These are phyloP conservation scores for Gossypium thurberi DNA, from an alignment of 345 rosid genomes.

Conservation along the genomic window DNA sequence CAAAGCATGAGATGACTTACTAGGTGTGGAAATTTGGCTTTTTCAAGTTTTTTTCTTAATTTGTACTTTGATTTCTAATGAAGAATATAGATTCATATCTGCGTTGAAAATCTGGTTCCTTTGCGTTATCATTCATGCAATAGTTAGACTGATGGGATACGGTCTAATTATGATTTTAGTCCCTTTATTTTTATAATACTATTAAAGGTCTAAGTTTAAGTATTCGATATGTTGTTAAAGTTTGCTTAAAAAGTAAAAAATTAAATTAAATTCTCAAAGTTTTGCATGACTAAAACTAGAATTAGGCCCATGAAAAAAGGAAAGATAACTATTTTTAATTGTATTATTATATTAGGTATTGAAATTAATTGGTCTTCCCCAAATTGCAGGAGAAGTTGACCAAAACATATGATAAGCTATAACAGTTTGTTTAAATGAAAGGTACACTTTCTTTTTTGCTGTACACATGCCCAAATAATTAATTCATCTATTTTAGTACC, in stretches of 20 bases:
- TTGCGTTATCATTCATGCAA: neutral
- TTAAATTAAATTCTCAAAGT: no score
- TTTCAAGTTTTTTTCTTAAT: neutral
- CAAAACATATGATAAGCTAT: neutral
- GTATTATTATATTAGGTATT: neutral
- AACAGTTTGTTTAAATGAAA: neutral
- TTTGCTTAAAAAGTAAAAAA: no score
- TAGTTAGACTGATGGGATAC: neutral
- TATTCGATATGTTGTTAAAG: no score
- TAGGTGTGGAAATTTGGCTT: neutral
- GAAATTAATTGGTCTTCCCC: neutral
- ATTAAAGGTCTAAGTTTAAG: no score
- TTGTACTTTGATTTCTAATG: neutral
- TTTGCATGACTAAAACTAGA: no score
- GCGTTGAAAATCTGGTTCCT: neutral
- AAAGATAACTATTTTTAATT: no score
- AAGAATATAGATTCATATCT: neutral
- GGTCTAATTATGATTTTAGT: no score
- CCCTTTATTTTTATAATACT: no score
- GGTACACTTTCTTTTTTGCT: neutral
- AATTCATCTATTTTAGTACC: neutral
- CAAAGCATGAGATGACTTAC: no score
- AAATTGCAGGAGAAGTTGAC: slow-evolving; percentile 6
- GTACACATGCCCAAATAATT: neutral
- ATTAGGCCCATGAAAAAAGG: neutral